These are phyloP conservation scores for Carpinus viminea DNA, from an alignment of 306 rosid species.

Conservation along the genomic window DNA sequence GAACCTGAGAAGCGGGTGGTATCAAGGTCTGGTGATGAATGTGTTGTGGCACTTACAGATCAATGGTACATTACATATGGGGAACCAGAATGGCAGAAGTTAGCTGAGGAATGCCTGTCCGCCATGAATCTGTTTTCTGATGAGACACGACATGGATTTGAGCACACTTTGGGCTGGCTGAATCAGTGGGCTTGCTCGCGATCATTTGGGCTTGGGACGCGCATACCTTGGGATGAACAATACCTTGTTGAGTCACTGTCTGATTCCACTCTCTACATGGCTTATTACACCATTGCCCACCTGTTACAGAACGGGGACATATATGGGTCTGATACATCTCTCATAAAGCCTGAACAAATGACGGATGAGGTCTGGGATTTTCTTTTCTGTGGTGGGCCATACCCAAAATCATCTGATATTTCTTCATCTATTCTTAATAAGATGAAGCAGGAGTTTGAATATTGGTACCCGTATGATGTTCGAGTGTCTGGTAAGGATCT, in stretches of 20 bases:
- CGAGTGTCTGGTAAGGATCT: slow-evolving; percentile 95
- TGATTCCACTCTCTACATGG: slow-evolving; percentile 95
- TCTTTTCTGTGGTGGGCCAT: slow-evolving; percentile 67
- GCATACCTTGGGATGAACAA: slow-evolving; percentile 92
- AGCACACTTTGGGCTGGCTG: slow-evolving; percentile 87
- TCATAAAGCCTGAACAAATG: slow-evolving; percentile 69
- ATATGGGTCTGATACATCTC: slow-evolving; percentile 57
- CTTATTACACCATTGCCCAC: slow-evolving; percentile 88
- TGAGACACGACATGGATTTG: slow-evolving; percentile 86
- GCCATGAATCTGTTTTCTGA: slow-evolving; percentile 69
- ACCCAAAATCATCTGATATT: slow-evolving; percentile 68
- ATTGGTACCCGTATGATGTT: slow-evolving; percentile 95
- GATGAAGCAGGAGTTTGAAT: slow-evolving; percentile 94
- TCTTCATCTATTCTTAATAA: slow-evolving; percentile 49
- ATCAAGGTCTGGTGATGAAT: slow-evolving; percentile 92
- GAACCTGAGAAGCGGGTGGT: slow-evolving; percentile 88
- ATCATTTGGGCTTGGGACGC: slow-evolving; percentile 92
- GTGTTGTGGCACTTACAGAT: slow-evolving; percentile 94
- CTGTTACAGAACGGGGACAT: slow-evolving; percentile 68
- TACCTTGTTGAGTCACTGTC: slow-evolving; percentile 84
- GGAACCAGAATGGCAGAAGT: slow-evolving; percentile 75
- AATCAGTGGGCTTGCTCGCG: slow-evolving; percentile 98
- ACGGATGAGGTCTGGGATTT: slow-evolving; percentile 88
- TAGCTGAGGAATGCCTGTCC: slow-evolving; percentile 79
- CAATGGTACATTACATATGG: slow-evolving; percentile 96